These are phyloP conservation scores for Ustulina deusta DNA, from an alignment of 2,329 filamentous ascomycete genomes.

Conservation along the genomic window DNA sequence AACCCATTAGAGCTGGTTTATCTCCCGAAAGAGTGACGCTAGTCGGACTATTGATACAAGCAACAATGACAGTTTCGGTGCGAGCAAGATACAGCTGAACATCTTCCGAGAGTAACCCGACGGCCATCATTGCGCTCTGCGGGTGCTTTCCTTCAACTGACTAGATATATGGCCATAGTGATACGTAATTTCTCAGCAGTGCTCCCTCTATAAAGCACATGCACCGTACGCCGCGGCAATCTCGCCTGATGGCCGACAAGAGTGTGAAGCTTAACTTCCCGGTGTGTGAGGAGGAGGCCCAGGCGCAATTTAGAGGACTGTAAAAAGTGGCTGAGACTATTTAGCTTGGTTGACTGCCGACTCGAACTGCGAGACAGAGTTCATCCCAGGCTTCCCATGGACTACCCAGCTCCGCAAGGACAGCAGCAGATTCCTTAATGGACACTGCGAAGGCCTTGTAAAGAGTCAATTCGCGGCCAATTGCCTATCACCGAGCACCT, in stretches of 20 bases:
- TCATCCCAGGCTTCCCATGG: conserved; percentile 36
- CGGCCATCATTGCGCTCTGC: conserved; percentile 21
- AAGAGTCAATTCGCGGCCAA: conserved; percentile 34
- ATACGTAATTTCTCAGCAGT: conserved; percentile 38
- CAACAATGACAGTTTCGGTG: conserved; percentile 1
- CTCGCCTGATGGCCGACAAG: conserved; percentile 55
- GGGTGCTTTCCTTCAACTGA: conserved; percentile 47
- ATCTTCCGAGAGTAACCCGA: conserved; percentile 6
- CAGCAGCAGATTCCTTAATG: not conserved
- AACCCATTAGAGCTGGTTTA: conserved; percentile 19
- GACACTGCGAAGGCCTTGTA: conserved; percentile 21
- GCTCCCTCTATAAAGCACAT: conserved; percentile 44
- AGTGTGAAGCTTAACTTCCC: conserved; percentile 44
- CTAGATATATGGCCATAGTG: conserved; percentile 35
- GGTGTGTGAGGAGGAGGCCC: conserved; percentile 50
- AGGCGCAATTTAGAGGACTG: conserved; percentile 52
- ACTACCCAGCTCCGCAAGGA: not conserved
- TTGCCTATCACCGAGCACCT: conserved; percentile 43
- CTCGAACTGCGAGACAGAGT: conserved; percentile 37
- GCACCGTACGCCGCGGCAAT: conserved; percentile 55
- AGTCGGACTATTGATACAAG: conserved; percentile 40
- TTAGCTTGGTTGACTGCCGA: conserved; percentile 44
- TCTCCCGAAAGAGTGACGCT: conserved; percentile 40
- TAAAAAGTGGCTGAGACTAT: conserved; percentile 52
- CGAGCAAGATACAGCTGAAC: conserved; percentile 18